Percentiles rank a stretch among this genome's conserved stretches.
These are phyloP conservation scores for Scalesia atractyloides DNA, from an alignment of 129 eudicot genomes.

Conservation along the genomic window DNA sequence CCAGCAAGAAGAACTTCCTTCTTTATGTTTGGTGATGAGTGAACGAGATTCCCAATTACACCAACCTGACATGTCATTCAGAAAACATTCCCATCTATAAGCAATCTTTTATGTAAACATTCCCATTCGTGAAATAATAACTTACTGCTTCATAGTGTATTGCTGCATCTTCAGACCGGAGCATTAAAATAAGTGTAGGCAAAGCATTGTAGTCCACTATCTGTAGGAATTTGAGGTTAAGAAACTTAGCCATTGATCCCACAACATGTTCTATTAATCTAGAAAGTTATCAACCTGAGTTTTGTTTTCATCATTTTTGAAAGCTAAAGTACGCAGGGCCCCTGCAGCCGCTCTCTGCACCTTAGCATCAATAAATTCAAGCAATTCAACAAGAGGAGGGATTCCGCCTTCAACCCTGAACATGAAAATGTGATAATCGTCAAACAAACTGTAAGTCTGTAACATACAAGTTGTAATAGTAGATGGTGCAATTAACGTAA, in stretches of 20 bases:
- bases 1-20: slow-evolving; percentile 68
- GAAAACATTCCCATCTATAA: slow-evolving; percentile 23
- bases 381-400: slow-evolving; percentile 92
- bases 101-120: slow-evolving; percentile 25
- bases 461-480: neutral
- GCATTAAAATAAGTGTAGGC: slow-evolving; percentile 82
- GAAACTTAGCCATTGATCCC: neutral
- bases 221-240: slow-evolving; percentile 42
- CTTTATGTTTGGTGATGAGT: slow-evolving; percentile 68
- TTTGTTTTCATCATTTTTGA: slow-evolving; percentile 87
- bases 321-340: slow-evolving; percentile 82
- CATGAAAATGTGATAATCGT: neutral
- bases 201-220: slow-evolving; percentile 94
- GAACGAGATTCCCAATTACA: slow-evolving; percentile 62
- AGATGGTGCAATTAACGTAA: slow-evolving; percentile 29
- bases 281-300: slow-evolving; percentile 54
- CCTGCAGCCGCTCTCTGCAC: slow-evolving; percentile 97
- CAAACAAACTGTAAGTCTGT: slow-evolving; percentile 18
- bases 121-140: slow-evolving; percentile 11
- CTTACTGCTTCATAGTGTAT: slow-evolving; percentile 92
- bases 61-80: slow-evolving; percentile 53
- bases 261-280: slow-evolving; percentile 2
- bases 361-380: slow-evolving; percentile 71
- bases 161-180: slow-evolving; percentile 86
- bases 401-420: slow-evolving; percentile 87